These are phyloP conservation scores for Cyclospora cayetanensis DNA, from an alignment of 169 alveolate genomes.

Conservation along the genomic window DNA sequence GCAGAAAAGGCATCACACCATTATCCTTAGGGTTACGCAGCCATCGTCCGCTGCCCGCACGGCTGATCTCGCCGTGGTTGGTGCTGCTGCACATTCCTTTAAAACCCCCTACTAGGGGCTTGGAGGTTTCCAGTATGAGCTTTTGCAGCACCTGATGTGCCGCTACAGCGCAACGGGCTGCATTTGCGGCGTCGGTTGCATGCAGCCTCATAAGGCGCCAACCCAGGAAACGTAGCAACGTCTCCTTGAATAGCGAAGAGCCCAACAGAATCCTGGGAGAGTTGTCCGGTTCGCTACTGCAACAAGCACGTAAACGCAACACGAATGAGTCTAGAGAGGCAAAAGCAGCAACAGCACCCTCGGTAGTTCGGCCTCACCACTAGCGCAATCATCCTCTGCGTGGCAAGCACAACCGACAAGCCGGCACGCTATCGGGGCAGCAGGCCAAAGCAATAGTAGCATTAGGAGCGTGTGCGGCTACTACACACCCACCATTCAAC, in stretches of 20 bases:
- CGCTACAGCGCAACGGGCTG: not conserved
- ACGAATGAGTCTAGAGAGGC: not conserved
- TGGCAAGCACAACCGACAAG: too few relatives aligned
- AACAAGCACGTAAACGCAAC: conserved; percentile 21
- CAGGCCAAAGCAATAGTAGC: not conserved
- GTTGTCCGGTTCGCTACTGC: conserved; percentile 39
- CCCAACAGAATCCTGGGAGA: not conserved
- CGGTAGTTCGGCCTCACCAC: not conserved
- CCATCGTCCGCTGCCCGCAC: too few relatives aligned
- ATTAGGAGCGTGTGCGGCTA: too few relatives aligned
- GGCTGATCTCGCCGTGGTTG: conserved; percentile 7
- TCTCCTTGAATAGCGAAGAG: conserved; percentile 14
- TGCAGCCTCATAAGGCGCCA: conserved; percentile 41
- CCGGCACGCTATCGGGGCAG: not conserved
- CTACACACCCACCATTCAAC: conserved; percentile 13
- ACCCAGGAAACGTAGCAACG: conserved; percentile 18
- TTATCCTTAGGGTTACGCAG: too few relatives aligned
- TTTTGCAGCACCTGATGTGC: conserved; percentile 43
- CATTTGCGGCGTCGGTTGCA: conserved; percentile 8
- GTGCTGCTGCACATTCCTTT: not conserved
- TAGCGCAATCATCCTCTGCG: too few relatives aligned
- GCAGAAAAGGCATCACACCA: too few relatives aligned
- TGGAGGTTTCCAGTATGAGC: not conserved
- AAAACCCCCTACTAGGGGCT: not conserved
- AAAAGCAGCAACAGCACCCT: too few relatives aligned